These are phyloP conservation scores for Leishmania guyanensis DNA, from an alignment of 208 protist genomes.

Conservation along the genomic window DNA sequence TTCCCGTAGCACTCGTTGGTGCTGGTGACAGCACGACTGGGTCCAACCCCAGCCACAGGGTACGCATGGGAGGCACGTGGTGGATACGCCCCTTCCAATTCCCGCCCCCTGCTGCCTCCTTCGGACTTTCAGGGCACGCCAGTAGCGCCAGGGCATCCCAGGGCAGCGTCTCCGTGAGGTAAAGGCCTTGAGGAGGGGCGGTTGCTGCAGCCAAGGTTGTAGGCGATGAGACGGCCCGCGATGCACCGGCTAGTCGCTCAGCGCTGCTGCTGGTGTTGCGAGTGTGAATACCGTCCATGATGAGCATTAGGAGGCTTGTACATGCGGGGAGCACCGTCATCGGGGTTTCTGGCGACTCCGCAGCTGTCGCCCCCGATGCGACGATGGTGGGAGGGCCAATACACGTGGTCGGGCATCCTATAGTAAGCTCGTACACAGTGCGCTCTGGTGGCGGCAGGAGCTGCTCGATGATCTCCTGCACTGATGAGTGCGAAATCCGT, in stretches of 20 bases:
- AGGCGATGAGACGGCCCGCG: background rate
- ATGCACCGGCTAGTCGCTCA: background rate
- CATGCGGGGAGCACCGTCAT: constrained; percentile 4
- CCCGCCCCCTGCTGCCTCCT: background rate
- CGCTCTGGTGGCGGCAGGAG: constrained; percentile 24
- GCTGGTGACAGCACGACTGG: constrained; percentile 18
- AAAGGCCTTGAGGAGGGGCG: constrained; percentile 10
- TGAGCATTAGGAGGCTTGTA: constrained; percentile 21
- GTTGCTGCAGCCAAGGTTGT: background rate
- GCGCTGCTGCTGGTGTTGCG: background rate
- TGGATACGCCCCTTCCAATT: background rate
- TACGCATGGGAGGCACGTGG: constrained; percentile 13
- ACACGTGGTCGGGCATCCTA: constrained; percentile 1
- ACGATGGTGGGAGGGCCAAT: background rate
- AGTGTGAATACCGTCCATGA: constrained; percentile 16
- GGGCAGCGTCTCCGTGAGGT: constrained; percentile 2
- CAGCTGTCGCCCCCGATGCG: too few species aligned
- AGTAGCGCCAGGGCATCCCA: constrained; percentile 10
- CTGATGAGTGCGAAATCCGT: background rate
- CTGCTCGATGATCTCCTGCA: constrained; percentile 13
- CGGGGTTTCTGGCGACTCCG: background rate
- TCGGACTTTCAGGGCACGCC: background rate
- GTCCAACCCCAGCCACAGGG: constrained; percentile 21
- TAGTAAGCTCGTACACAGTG: constrained; percentile 15
- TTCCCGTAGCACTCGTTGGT: background rate